Base-by-base conservation (phyloP, 148 eudicot species). In the Chenopodium quinoa region DNA sequence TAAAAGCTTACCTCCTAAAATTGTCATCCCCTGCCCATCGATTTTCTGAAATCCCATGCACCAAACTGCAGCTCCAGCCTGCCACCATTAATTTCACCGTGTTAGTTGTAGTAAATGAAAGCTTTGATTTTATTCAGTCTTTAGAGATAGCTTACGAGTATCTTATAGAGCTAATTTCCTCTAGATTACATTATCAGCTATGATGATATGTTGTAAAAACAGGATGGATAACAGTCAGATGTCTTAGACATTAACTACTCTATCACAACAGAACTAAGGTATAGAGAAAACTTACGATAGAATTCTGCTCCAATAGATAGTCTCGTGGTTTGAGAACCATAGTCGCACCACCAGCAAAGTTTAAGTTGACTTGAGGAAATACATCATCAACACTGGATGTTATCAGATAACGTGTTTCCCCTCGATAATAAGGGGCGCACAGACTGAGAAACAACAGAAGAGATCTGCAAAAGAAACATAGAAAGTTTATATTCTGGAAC, bases 11-110 rank as follows among this genome's bases (percentile, higher is more conserved):
- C 98, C 98, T 91, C 98, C 98, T 83, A 94, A 87, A 85, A 95
- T 95, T 50, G 98, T 93, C 82, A 95, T 82, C 27, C 80, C 84
- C 81, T 95, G 95, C 76, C 97, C 94, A 77, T 90, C 86, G 62
- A 90, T 86, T 86, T 92, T 91, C 93, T 95, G 98, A 84, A 95
- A 86, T 70, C 97, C 98, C 88, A 93, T 93, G 83, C 98, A 95
- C 98, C 98, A 95, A 9, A 91, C 90, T 67, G 88, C 89, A 78
- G 92, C 92, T 44, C 96, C 98, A 77, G 90, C 93, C 98, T 95
- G 86, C 72, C 27, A 81, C 58, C 73, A 82, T 58, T 20, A 68
- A 23, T 54, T 25, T 68, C 17, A 9, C 52, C 66, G 65, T 32
- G 56, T 46, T 37, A 40, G 40, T 46, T 12, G 31, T 32, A 64